Percentiles rank a stretch among this genome's conserved stretches.
Conservation (phyloP, 768 basidiomycete species). For the Boletus coccyginus region DNA sequence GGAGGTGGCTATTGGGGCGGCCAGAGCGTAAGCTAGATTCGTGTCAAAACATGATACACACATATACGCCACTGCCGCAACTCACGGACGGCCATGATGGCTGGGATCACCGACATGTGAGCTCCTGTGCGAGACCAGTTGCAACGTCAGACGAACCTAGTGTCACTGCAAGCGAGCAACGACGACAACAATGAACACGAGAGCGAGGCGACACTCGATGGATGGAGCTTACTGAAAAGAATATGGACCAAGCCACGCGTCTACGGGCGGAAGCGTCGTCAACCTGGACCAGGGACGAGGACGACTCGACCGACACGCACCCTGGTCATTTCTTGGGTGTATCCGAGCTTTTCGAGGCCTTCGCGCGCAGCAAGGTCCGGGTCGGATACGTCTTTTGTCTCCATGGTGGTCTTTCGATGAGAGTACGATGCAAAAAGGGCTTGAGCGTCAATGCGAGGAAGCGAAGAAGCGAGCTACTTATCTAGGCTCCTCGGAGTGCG, state of each 20-base stretch:
- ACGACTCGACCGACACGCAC: slow-evolving; percentile 27
- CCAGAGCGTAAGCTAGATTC: slow-evolving; percentile 49
- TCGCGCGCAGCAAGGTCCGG: slow-evolving; percentile 28
- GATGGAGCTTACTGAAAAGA: slow-evolving; percentile 45
- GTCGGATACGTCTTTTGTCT: slow-evolving; percentile 10
- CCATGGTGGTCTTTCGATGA: slow-evolving; percentile 9
- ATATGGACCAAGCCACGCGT: slow-evolving; percentile 51
- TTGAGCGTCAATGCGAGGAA: not conserved
- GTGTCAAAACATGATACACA: slow-evolving; percentile 1
- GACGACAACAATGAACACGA: not conserved
- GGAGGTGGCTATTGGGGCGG: slow-evolving; percentile 55
- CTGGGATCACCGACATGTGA: slow-evolving; percentile 27
- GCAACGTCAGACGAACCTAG: slow-evolving; percentile 35
- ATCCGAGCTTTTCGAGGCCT: slow-evolving; percentile 51
- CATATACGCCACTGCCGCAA: slow-evolving; percentile 4
- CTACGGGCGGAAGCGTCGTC: slow-evolving; percentile 24
- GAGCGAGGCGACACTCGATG: not conserved
- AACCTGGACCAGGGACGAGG: not conserved
- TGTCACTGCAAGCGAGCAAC: slow-evolving; percentile 37
- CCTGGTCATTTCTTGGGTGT: slow-evolving; percentile 52
- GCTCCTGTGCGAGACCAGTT: not conserved
- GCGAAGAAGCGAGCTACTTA: too few species aligned
- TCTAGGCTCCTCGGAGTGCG: too few species aligned
- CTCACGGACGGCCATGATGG: slow-evolving; percentile 63
- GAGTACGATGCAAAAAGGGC: not conserved